These are phyloP conservation scores for Ceratocystis harringtonii DNA, from an alignment of 2,329 filamentous ascomycete species.

Conservation along the genomic window DNA sequence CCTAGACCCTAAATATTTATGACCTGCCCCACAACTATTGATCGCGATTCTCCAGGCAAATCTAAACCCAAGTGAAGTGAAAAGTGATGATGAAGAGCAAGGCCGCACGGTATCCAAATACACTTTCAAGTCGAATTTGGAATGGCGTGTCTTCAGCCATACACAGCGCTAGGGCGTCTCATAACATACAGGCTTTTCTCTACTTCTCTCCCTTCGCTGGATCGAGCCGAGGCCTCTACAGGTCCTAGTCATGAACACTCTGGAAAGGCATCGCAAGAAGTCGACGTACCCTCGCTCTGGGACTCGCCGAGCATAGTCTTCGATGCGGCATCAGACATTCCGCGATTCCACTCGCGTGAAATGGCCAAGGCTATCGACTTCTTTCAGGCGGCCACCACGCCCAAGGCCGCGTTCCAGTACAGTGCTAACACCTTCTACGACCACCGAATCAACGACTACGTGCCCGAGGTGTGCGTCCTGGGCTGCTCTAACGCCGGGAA, in stretches of 20 bases:
- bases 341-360: constrained; percentile 1
- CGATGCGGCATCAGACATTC: background rate
- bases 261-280: background rate
- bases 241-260: background rate
- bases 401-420: constrained; percentile 31
- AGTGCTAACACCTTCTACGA: constrained; percentile 34
- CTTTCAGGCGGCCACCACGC: constrained; percentile 14
- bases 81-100: background rate
- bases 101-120: background rate
- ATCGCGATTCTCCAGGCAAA: background rate
- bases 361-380: constrained; percentile 9
- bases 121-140: background rate
- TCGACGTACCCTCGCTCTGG: constrained; percentile 4
- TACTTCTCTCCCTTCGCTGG: background rate
- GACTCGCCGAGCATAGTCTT: constrained; percentile 11
- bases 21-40: background rate
- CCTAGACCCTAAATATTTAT: background rate
- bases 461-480: constrained; percentile 57
- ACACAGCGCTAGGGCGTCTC: background rate
- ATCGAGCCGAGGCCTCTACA: background rate
- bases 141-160: background rate
- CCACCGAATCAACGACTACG: constrained; percentile 35
- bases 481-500: constrained; percentile 85
- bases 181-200: background rate
- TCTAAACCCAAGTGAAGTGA: background rate